Percentiles rank a stretch among this genome's conserved stretches.
phyloP scores from a whole-genome alignment of 2,329 filamentous ascomycete genomes.

The Hawksworthiomyces lignivorus region DNA sequence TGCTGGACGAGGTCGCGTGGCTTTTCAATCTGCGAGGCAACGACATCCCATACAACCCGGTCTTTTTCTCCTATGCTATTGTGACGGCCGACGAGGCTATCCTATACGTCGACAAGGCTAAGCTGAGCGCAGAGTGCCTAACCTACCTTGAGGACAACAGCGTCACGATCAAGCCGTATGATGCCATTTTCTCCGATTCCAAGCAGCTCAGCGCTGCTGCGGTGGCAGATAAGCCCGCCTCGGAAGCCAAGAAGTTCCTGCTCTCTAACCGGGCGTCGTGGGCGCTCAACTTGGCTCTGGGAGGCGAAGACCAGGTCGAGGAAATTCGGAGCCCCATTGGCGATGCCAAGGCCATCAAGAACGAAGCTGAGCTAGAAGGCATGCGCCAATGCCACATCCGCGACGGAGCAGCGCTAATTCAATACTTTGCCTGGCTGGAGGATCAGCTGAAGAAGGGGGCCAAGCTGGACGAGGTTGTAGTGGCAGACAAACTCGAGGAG shows the following conservation, averaged over 20 bases:
- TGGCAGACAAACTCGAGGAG: conserved; percentile 82
- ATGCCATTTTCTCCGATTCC: conserved; percentile 72
- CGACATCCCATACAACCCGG: conserved; percentile 95
- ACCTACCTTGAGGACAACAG: conserved; percentile 61
- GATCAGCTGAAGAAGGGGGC: conserved; percentile 72
- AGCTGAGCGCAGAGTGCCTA: conserved; percentile 62
- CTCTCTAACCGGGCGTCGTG: conserved; percentile 88
- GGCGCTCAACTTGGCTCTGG: conserved; percentile 80
- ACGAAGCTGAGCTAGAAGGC: conserved; percentile 77
- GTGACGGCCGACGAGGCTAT: conserved; percentile 70
- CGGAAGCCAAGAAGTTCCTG: conserved; percentile 57
- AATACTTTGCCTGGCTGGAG: conserved; percentile 97
- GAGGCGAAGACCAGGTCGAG: conserved; percentile 77
- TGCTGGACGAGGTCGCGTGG: conserved; percentile 96
- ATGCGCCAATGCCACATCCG: conserved; percentile 93
- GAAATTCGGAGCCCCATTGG: conserved; percentile 80
- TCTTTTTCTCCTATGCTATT: conserved; percentile 95
- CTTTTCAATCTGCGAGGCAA: conserved; percentile 94
- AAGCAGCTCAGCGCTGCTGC: conserved; percentile 45
- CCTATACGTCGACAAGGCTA: conserved; percentile 76
- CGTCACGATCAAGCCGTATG: conserved; percentile 74
- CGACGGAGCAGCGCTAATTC: conserved; percentile 81
- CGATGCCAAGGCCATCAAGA: conserved; percentile 92
- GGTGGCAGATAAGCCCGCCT: conserved; percentile 22
- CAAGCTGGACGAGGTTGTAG: conserved; percentile 77